Evolutionary conservation across 1,139 yeast genomes (phyloP).

Genomic region (Scheffersomyces cryptocercus): DNA sequence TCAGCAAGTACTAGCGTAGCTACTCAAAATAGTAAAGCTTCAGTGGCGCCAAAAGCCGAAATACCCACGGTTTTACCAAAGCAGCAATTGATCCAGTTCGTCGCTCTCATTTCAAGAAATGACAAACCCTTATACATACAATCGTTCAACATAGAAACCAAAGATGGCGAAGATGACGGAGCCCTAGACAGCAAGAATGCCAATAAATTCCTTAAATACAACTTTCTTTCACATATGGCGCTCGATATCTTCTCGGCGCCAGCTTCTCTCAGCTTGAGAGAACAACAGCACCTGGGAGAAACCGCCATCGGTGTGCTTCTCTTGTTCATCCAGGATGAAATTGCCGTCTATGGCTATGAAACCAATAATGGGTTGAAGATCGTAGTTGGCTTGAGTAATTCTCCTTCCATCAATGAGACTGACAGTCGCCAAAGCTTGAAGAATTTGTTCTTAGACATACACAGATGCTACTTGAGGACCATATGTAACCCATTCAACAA

Average conservation of each 20-base stretch:
- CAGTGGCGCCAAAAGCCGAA: too few species aligned
- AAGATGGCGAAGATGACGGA: slow-evolving; percentile 25
- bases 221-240: slow-evolving; percentile 67
- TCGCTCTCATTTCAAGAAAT: slow-evolving; percentile 55
- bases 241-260: slow-evolving; percentile 63
- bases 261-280: slow-evolving; percentile 37
- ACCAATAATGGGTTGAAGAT: slow-evolving; percentile 62
- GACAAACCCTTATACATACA: slow-evolving; percentile 64
- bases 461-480: slow-evolving; percentile 50
- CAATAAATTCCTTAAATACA: slow-evolving; percentile 55
- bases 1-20: too few species aligned
- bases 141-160: slow-evolving; percentile 50
- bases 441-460: slow-evolving; percentile 42
- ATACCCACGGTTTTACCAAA: slow-evolving; percentile 6
- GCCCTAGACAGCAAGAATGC: slow-evolving; percentile 23
- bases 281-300: slow-evolving; percentile 32
- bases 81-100: slow-evolving; percentile 34
- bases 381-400: slow-evolving; percentile 43
- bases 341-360: slow-evolving; percentile 62
- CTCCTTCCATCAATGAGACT: neutral
- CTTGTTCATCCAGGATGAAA: slow-evolving; percentile 61
- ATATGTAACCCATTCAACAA: slow-evolving; percentile 59
- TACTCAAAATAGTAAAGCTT: too few species aligned
- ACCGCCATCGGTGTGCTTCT: slow-evolving; percentile 35
- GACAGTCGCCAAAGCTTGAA: slow-evolving; percentile 5